Base-by-base conservation (phyloP, 192 early-diverging fungal genomes). In the Entomortierella parvispora region DNA sequence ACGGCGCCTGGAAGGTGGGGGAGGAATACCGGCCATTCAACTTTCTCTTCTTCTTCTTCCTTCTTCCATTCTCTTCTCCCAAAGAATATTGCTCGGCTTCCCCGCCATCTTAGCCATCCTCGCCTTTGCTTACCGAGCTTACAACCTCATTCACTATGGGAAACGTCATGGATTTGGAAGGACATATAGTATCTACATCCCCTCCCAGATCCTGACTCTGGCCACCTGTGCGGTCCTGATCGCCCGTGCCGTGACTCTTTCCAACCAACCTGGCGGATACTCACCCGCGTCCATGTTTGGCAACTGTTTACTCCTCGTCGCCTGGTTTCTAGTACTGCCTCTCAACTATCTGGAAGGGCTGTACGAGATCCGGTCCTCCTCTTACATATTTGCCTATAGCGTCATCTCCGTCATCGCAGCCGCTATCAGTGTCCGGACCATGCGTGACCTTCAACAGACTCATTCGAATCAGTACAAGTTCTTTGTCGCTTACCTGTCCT, bases 51-150 rank as follows among this genome's bases (percentile, higher is more conserved):
- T 23, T 40, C 33, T 34, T 28, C 37, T 25, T 8, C 37, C 14
- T 5, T 29, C 37, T 25, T 44, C 11, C 22, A 26, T 43, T 11
- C 3, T 25, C 4, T n/a, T 26, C n/a, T n/a, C n/a, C n/a, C n/a
- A n/a, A n/a, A 71, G 69, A 31, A 60, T 74, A 17, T 44, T 74
- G 2, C n/a, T 60, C 31, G 57, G 56, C 4, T n/a, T 74, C 3
- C 62, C 70, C 1, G 55, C 70, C 33, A 50, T 60, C 5, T 12
- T 74, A 11, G 62, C 62, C 4, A 59, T 65, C 50, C 3, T 60
- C 20, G 34, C 62, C 0, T 60, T 74, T 6, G 20, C 28, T 5
- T 34, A 33, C 42, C 58, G 62, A 10, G 20, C 31, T 10, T 45
- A 32, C 23, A n/a, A 26, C 17, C 28, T 74, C 3, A 14, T 59